Percentiles rank a stretch among this genome's conserved stretches.
Evolutionary conservation across 768 basidiomycete species (phyloP).

Genomic region (Boletus speciosus): DNA sequence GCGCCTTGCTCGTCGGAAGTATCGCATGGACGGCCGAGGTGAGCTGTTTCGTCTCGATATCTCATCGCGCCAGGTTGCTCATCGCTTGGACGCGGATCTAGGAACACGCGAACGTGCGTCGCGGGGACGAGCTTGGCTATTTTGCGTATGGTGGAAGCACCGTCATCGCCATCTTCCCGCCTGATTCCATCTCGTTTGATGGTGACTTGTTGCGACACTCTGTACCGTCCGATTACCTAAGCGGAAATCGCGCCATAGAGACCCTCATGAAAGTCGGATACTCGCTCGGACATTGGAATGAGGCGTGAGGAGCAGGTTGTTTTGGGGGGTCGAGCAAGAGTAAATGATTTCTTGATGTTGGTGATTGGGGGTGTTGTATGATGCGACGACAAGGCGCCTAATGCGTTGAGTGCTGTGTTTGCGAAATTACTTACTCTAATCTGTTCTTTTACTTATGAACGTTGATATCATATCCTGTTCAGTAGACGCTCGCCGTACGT

Average conservation of each 20-base stretch:
- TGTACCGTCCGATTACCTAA: constrained; percentile 8
- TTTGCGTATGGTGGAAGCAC: constrained; percentile 82
- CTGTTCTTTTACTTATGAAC: neutral
- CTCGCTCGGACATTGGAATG: constrained; percentile 27
- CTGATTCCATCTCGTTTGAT: constrained; percentile 53
- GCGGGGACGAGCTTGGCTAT: constrained; percentile 65
- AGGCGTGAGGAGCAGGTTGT: neutral
- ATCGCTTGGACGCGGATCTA: constrained; percentile 13
- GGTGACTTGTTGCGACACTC: constrained; percentile 59
- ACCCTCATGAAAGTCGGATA: constrained; percentile 54
- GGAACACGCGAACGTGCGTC: constrained; percentile 49
- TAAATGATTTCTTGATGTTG: neutral
- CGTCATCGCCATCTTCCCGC: constrained; percentile 56
- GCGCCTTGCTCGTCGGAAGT: constrained; percentile 77
- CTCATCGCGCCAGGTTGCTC: neutral
- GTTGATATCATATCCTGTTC: neutral
- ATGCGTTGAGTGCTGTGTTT: neutral
- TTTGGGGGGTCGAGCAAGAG: neutral
- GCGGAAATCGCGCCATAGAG: constrained; percentile 44
- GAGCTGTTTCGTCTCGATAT: neutral
- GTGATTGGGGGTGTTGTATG: neutral
- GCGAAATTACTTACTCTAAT: neutral
- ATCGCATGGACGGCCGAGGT: constrained; percentile 57
- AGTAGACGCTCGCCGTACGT: neutral
- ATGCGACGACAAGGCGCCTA: neutral